Evolutionary conservation across 1,284 basidiomycete genomes (phyloP), one percentile per base, ranked within the genome.

Genomic region (Fomitopsis schrenkii): DNA sequence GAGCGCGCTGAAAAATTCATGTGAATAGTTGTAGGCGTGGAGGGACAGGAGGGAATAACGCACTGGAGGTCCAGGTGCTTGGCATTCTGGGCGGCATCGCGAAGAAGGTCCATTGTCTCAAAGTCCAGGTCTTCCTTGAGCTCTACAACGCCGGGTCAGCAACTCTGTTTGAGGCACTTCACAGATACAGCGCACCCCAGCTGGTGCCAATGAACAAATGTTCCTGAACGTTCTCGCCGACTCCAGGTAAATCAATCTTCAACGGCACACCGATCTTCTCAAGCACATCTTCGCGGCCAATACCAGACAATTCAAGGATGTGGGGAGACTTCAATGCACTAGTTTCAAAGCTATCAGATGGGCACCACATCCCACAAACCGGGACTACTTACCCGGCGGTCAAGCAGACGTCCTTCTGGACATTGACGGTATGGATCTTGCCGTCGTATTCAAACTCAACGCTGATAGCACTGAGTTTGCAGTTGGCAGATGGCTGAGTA

Each of bases 381-480:
- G 42, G 22, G 10, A 59, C 48, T 17, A 59, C 71, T 46, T 56
- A 76, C 76, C 77, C 77, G 9, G 78, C 73, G 35, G 71, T 74
- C 15, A 84, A 59, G 30, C 83, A 75, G 55, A 83, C 75, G 59
- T 82, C 70, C 54, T 65, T 66, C 26, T 63, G 63, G 5, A 66
- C 66, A 10, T 59, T 63, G 14, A 70, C 74, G 3, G 61, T 58
- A 57, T 71, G 67, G 2, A 53, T 94, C 94, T 69, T 96, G 86
- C 77, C 96, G 95, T 77, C 66, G 55, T 69, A 57, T 3, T 64
- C 50, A 55, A 77, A 76, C 30, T 99, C 97, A 28, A 98, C 97
- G 75, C 98, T 95, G 62, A 98, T 83, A 41, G 98, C 86, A 5
- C 94, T 96, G 75, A 97, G 98, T 74, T 95, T 95, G 53, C 93